phyloP scores from a whole-genome alignment of 192 early-diverging fungal species.

The Cladochytrium replicatum region DNA sequence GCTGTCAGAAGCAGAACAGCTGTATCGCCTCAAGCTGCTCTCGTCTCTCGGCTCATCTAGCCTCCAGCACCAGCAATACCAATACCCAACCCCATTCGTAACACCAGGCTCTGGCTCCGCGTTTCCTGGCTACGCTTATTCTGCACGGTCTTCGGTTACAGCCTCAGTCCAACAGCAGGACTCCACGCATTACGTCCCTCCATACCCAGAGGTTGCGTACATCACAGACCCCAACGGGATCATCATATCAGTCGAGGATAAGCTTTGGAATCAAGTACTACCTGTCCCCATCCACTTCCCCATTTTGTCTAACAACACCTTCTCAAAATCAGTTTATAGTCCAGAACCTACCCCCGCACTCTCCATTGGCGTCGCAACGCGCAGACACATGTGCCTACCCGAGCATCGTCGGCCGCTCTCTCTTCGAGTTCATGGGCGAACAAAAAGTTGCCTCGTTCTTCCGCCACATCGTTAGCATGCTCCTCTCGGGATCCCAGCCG shows the following conservation, averaged over 20 bases:
- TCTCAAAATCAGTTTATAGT: conserved; percentile 1
- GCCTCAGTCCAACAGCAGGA: too few species aligned
- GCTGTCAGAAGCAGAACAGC: too few species aligned
- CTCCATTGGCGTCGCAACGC: neutral
- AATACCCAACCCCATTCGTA: too few species aligned
- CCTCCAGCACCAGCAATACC: too few species aligned
- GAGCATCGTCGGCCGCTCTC: conserved; percentile 10
- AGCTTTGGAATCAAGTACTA: conserved; percentile 6
- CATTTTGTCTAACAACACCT: too few species aligned
- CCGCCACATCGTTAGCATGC: conserved; percentile 13
- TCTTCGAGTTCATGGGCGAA: conserved; percentile 17
- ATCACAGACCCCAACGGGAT: conserved; percentile 17
- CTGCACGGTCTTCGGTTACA: too few species aligned
- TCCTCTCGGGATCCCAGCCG: conserved; percentile 10
- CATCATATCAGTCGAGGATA: conserved; percentile 13
- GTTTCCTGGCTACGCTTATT: too few species aligned
- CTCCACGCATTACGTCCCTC: too few species aligned
- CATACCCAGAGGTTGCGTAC: conserved; percentile 14
- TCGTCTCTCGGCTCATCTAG: too few species aligned
- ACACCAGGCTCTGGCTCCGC: too few species aligned
- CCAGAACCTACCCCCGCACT: neutral
- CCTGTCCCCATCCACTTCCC: too few species aligned
- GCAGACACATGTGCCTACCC: conserved; percentile 2
- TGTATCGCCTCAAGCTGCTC: too few species aligned
- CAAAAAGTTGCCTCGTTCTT: conserved; percentile 11